These are phyloP conservation scores for Triticum timopheevii DNA, from an alignment of 176 grass and related monocot genomes.

Conservation along the genomic window DNA sequence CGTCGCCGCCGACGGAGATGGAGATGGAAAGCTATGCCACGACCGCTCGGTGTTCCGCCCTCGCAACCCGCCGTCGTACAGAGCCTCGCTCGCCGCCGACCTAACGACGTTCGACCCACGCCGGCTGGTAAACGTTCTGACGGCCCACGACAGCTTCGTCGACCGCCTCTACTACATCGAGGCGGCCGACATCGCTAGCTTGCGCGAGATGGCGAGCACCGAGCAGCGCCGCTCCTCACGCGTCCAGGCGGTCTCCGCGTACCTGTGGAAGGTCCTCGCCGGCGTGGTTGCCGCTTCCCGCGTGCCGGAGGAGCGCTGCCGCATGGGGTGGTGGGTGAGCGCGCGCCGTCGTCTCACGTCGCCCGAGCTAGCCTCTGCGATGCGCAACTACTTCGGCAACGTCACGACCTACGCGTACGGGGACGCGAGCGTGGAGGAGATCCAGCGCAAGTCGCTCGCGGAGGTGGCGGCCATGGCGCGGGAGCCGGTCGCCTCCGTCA, in stretches of 20 bases:
- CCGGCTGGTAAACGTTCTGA: conserved; percentile 30
- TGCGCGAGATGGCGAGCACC: neutral
- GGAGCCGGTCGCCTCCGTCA: neutral
- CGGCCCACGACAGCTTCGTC: conserved; percentile 1
- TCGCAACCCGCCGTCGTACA: too few species aligned
- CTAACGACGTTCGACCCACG: neutral
- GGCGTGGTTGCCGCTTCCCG: neutral
- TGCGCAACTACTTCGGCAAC: neutral
- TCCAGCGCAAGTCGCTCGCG: neutral
- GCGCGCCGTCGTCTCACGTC: neutral
- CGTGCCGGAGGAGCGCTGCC: neutral
- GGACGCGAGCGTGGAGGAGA: neutral
- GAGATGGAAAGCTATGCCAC: too few species aligned
- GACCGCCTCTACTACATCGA: conserved; percentile 15
- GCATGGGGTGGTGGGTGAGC: neutral
- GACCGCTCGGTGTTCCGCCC: too few species aligned
- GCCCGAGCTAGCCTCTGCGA: neutral
- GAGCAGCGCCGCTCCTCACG: neutral
- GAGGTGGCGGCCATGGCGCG: neutral
- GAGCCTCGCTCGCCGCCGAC: neutral
- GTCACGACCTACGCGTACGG: neutral
- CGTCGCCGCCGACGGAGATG: too few species aligned
- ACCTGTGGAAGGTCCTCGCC: neutral
- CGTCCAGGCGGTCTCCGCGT: neutral
- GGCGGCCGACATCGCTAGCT: neutral